Percentiles rank a stretch among this genome's conserved stretches.
phyloP scores from a whole-genome alignment of 768 basidiomycete species.

The Gautieria morchelliformis region DNA sequence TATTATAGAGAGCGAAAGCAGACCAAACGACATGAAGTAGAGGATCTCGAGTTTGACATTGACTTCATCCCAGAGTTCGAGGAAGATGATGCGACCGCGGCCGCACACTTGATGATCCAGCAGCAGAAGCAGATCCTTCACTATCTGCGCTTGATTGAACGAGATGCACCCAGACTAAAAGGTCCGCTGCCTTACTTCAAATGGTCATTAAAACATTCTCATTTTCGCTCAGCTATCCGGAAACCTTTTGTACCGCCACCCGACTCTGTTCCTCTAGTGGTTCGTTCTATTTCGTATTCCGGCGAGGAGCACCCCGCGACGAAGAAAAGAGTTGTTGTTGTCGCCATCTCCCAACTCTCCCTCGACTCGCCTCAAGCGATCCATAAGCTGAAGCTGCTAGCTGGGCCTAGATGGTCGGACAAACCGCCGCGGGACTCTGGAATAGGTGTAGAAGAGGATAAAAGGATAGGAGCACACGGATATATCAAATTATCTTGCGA shows the following conservation, averaged over 20 bases:
- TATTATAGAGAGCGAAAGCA: neutral
- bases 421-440: conserved; percentile 66
- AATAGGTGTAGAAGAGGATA: conserved; percentile 25
- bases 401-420: conserved; percentile 80
- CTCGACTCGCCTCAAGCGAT: conserved; percentile 52
- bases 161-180: conserved; percentile 80
- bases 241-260: conserved; percentile 70
- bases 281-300: conserved; percentile 68
- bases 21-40: neutral
- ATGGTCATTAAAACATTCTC: conserved; percentile 7
- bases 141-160: conserved; percentile 78
- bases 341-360: conserved; percentile 65
- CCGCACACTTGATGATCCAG: conserved; percentile 63
- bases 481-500: conserved; percentile 90
- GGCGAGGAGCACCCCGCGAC: conserved; percentile 68
- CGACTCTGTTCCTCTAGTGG: conserved; percentile 45
- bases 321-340: conserved; percentile 64
- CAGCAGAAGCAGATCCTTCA: conserved; percentile 67
- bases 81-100: conserved; percentile 56
- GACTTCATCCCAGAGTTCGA: conserved; percentile 16
- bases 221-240: conserved; percentile 50
- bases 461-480: conserved; percentile 52
- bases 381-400: conserved; percentile 82
- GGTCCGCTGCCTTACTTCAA: conserved; percentile 37
- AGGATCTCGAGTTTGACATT: conserved; percentile 12